A percentile compares a stretch with the other conserved stretches of the same genome.
Evolutionary conservation across 2,329 filamentous ascomycete genomes (phyloP).

Genomic region (Amauroascus verrucosus): DNA sequence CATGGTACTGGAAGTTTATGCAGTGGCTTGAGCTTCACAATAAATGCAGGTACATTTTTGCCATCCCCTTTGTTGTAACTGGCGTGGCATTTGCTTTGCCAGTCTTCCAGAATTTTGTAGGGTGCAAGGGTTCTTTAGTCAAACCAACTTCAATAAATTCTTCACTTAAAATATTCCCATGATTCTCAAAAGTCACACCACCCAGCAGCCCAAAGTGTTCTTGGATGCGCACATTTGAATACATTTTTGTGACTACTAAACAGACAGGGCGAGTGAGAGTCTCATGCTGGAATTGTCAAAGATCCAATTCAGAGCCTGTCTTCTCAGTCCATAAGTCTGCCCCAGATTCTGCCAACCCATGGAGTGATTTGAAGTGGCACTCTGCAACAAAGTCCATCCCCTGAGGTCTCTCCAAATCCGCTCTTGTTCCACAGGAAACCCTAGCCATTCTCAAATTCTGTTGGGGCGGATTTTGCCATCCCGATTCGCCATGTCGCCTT

Average conservation of each 20-base stretch:
- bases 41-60: conserved; percentile 21
- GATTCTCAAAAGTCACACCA: conserved; percentile 16
- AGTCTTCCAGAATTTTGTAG: conserved; percentile 12
- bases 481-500: conserved; percentile 14
- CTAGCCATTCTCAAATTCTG: conserved; percentile 11
- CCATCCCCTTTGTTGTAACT: conserved; percentile 14
- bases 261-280: conserved; percentile 12
- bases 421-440: conserved; percentile 11
- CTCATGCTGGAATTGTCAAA: conserved; percentile 13
- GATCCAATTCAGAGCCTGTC: conserved; percentile 16
- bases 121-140: not conserved
- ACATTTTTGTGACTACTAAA: conserved; percentile 9
- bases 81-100: conserved; percentile 8
- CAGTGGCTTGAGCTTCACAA: conserved; percentile 40
- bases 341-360: conserved; percentile 12
- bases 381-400: conserved; percentile 6
- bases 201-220: conserved; percentile 14
- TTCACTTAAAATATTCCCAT: conserved; percentile 14
- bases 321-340: conserved; percentile 2
- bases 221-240: conserved; percentile 9
- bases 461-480: conserved; percentile 15
- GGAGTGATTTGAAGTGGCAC: conserved; percentile 13
- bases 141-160: conserved; percentile 2
- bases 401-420: conserved; percentile 14
- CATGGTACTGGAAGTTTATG: conserved; percentile 38